Evolutionary conservation across 208 protist genomes (phyloP), one percentile per base, ranked within the genome.

Genomic region (Naegleria gruberi): DNA sequence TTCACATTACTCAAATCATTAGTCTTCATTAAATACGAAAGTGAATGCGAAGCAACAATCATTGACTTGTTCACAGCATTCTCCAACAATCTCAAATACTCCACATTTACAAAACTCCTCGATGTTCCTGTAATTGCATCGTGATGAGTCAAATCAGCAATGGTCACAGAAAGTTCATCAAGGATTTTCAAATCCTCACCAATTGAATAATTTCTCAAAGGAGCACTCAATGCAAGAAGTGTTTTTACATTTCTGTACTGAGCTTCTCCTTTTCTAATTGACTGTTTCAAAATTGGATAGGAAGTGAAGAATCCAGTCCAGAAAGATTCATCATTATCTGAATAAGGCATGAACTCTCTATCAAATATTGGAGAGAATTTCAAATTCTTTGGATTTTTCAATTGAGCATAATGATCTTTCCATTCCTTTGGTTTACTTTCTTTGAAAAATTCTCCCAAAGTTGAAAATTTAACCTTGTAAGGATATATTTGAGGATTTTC

Each of bases 101-200:
- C 91, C 37, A 46, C 1, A 2, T 84, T 44, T 34, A 95, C 93
- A 85, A 90, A 23, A 41, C 93, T 90, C 83, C 91, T 91, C 23
- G 73, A 85, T 23, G 93, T 95, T 40, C 93, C 93, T 7, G 84
- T 91, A n/a, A 95, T 89, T 47, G n/a, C 93, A 73, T 95, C 93
- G 88, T 93, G 92, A 84, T 94, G 92, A 65, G 90, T 87, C 26
- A 89, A 3, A 46, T 47, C 74, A 15, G 34, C 40, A 10, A 82
- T 42, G 5, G 40, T 34, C 30, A 43, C 40, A 82, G 34, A 8
- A 10, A 82, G 37, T 17, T 40, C 30, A 15, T 82, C 74, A 10
- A 82, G 40, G 15, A 19, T 43, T 5, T 10, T 10, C 19, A 43
- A 82, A 3, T 34, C 30, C 40, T 82, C 74, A 42, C 10, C 17